These are phyloP conservation scores for Tylopilus vinaceipallidus DNA, from an alignment of 768 basidiomycete species.

Conservation along the genomic window DNA sequence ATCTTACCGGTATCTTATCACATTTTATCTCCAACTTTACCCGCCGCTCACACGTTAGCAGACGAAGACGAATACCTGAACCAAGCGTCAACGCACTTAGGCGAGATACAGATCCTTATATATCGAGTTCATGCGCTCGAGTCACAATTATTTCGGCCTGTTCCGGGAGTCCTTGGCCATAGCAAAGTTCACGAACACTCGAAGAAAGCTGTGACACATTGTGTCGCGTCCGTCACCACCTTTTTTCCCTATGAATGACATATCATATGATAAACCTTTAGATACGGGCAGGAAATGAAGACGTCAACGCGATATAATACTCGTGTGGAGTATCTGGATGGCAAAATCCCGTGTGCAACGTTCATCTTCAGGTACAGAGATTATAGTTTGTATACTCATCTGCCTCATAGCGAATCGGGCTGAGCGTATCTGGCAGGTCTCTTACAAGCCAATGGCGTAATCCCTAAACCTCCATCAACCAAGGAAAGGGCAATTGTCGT, in stretches of 20 bases:
- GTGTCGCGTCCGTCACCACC: conserved; percentile 23
- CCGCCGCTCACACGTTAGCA: conserved; percentile 13
- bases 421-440: conserved; percentile 17
- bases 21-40: neutral
- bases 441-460: conserved; percentile 28
- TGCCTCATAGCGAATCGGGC: neutral
- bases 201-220: conserved; percentile 32
- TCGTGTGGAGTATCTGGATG: conserved; percentile 9
- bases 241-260: neutral
- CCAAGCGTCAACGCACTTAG: conserved; percentile 16
- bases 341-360: conserved; percentile 17
- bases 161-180: neutral
- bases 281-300: conserved; percentile 24
- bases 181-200: conserved; percentile 30
- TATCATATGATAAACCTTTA: conserved; percentile 5
- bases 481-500: neutral
- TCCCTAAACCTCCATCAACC: conserved; percentile 12
- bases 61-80: conserved; percentile 27
- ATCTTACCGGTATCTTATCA: conserved; percentile 26
- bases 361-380: conserved; percentile 34
- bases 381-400: conserved; percentile 15
- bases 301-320: neutral
- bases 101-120: conserved; percentile 20
- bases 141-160: rapidly evolving
- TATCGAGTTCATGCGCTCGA: neutral